These are phyloP conservation scores for Trametes punicea DNA, from an alignment of 768 basidiomycete species.

Conservation along the genomic window DNA sequence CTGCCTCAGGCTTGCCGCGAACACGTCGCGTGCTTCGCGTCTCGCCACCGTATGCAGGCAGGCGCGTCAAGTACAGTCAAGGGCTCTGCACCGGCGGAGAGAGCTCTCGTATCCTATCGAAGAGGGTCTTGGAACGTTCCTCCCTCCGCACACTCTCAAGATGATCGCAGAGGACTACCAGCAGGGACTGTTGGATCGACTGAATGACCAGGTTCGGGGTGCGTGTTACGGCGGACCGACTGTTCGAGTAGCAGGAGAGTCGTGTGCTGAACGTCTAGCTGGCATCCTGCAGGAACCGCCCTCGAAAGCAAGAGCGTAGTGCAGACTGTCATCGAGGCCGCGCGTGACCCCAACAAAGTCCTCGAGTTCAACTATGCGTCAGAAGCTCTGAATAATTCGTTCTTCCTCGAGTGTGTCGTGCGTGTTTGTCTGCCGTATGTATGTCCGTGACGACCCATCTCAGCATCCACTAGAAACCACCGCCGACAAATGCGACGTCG, in stretches of 20 bases:
- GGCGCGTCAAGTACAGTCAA: slow-evolving; percentile 25
- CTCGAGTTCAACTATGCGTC: slow-evolving; percentile 90
- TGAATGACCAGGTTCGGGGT: slow-evolving; percentile 78
- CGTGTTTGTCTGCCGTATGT: slow-evolving; percentile 36
- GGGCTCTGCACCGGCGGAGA: slow-evolving; percentile 47
- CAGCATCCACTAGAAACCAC: slow-evolving; percentile 35
- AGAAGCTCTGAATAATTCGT: slow-evolving; percentile 90
- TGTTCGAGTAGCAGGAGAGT: neutral
- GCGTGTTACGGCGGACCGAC: slow-evolving; percentile 12
- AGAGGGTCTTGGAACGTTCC: slow-evolving; percentile 73
- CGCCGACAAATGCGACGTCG: slow-evolving; percentile 33
- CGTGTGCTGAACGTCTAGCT: slow-evolving; percentile 6
- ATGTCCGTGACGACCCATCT: slow-evolving; percentile 15
- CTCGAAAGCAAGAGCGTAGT: slow-evolving; percentile 56
- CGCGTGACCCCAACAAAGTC: slow-evolving; percentile 52
- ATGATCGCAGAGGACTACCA: slow-evolving; percentile 82
- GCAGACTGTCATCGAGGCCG: slow-evolving; percentile 70
- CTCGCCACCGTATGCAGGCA: slow-evolving; percentile 12
- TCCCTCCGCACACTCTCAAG: slow-evolving; percentile 69
- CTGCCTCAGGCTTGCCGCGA: slow-evolving; percentile 16
- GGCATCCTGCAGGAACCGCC: slow-evolving; percentile 23
- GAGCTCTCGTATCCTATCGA: slow-evolving; percentile 64
- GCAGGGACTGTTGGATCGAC: slow-evolving; percentile 70
- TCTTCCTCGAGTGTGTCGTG: slow-evolving; percentile 87
- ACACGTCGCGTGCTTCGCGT: slow-evolving; percentile 17